Conservation (phyloP, 2,329 filamentous ascomycete species). For the Ramularia collo-cygni region DNA sequence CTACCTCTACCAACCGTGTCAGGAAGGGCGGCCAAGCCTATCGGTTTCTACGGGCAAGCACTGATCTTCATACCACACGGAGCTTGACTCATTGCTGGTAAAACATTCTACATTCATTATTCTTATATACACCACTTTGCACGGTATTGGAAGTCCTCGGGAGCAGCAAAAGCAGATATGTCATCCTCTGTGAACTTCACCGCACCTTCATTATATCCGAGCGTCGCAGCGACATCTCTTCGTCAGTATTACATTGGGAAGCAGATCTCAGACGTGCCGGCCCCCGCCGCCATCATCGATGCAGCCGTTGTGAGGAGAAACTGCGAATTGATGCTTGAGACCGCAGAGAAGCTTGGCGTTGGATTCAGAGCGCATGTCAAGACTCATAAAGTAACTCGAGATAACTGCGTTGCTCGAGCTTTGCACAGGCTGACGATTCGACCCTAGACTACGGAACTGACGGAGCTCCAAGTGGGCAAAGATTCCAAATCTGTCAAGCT, state of each 20-base stretch:
- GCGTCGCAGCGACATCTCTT: conserved; percentile 27
- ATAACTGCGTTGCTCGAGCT: neutral
- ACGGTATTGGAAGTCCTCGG: too few species aligned
- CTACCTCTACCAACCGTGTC: too few species aligned
- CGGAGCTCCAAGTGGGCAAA: conserved; percentile 62
- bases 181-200: conserved; percentile 4
- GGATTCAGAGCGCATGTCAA: conserved; percentile 74
- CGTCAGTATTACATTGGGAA: conserved; percentile 50
- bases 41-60: too few species aligned
- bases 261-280: conserved; percentile 52
- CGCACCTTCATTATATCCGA: conserved; percentile 27
- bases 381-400: conserved; percentile 65
- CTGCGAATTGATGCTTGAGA: conserved; percentile 64
- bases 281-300: conserved; percentile 64
- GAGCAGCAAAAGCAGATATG: conserved; percentile 2
- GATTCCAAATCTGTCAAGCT: conserved; percentile 49
- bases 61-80: too few species aligned
- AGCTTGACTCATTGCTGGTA: conserved; percentile 7
- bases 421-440: neutral
- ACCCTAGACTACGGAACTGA: conserved; percentile 59
- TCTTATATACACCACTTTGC: neutral
- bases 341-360: conserved; percentile 52
- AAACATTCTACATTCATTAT: conserved; percentile 2
- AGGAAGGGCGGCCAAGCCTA: too few species aligned
- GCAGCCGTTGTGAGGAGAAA: conserved; percentile 59